Conservation (phyloP, 2,329 filamentous ascomycete genomes). For the Aspergillus nomiae region DNA sequence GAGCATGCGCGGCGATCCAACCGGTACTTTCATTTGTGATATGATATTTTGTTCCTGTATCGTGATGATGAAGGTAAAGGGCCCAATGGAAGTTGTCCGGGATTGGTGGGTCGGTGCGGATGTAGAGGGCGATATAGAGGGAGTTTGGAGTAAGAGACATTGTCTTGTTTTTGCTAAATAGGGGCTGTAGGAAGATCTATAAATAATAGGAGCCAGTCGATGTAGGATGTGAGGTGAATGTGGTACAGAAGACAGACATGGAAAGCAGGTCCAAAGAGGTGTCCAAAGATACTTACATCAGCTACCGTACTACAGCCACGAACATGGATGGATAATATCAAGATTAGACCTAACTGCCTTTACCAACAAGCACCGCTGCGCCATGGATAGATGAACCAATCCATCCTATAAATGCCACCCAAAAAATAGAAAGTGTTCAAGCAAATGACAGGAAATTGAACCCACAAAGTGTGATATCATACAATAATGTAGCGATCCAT, state of each 20-base stretch:
- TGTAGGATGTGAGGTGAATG: neutral
- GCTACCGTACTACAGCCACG: neutral
- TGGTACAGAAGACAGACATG: too few relatives aligned
- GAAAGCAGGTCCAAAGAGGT: neutral
- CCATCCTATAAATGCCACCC: slow-evolving; percentile 38
- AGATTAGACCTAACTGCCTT: slow-evolving; percentile 30
- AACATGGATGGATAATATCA: slow-evolving; percentile 4
- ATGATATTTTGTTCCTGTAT: slow-evolving; percentile 27
- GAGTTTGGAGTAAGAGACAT: slow-evolving; percentile 11
- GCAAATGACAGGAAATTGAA: slow-evolving; percentile 32
- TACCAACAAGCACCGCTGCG: slow-evolving; percentile 34
- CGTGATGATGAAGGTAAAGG: slow-evolving; percentile 27
- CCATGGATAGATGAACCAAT: slow-evolving; percentile 30
- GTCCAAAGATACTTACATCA: neutral
- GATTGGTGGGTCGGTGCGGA: slow-evolving; percentile 25
- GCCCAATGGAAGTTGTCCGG: slow-evolving; percentile 35
- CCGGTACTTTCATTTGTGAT: slow-evolving; percentile 20
- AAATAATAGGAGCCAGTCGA: neutral
- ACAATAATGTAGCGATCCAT: slow-evolving; percentile 36
- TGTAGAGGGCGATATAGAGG: slow-evolving; percentile 29
- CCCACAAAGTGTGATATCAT: slow-evolving; percentile 46
- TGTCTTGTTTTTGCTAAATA: neutral
- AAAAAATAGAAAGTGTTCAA: slow-evolving; percentile 28
- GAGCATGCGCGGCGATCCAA: slow-evolving; percentile 23
- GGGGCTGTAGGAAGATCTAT: neutral